Conservation (phyloP, 768 basidiomycete genomes). For the Sporobolomyces roseus region DNA sequence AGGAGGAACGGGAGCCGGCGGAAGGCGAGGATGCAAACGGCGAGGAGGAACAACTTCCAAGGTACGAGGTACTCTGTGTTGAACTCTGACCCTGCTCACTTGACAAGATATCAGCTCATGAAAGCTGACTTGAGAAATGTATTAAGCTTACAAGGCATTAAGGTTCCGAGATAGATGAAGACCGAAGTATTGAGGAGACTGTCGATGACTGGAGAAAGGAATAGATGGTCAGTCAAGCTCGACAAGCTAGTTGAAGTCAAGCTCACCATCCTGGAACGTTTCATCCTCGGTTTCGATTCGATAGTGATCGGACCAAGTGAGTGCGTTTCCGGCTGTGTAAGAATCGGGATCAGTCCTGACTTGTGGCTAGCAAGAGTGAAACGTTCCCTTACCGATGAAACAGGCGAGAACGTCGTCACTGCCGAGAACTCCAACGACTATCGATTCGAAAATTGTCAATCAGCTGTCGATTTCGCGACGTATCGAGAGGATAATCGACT, state of each 20-base stretch:
- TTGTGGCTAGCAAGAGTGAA: conserved; percentile 24
- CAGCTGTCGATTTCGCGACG: too few species aligned
- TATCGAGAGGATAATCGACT: too few species aligned
- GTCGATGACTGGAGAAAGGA: conserved; percentile 24
- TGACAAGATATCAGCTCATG: too few species aligned
- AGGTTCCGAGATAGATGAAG: conserved; percentile 50
- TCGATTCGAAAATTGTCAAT: too few species aligned
- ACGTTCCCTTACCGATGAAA: conserved; percentile 48
- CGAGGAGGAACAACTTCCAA: conserved; percentile 50
- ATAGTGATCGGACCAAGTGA: conserved; percentile 38
- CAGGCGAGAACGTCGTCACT: conserved; percentile 52
- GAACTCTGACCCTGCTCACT: conserved; percentile 45
- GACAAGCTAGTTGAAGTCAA: background rate
- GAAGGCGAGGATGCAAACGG: conserved; percentile 49
- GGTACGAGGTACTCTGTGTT: conserved; percentile 42
- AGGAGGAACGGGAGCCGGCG: conserved; percentile 51
- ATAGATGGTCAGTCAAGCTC: background rate
- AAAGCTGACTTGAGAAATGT: too few species aligned
- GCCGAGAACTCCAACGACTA: conserved; percentile 51
- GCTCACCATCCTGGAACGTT: conserved; percentile 43
- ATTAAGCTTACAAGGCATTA: conserved; percentile 47
- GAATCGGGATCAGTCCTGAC: background rate
- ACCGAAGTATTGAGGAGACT: conserved; percentile 38
- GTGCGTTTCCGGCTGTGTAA: conserved; percentile 11
- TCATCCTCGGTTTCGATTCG: conserved; percentile 39